phyloP scores from a whole-genome alignment of 176 grass and related monocot genomes.

The Tuctoria greenei region DNA sequence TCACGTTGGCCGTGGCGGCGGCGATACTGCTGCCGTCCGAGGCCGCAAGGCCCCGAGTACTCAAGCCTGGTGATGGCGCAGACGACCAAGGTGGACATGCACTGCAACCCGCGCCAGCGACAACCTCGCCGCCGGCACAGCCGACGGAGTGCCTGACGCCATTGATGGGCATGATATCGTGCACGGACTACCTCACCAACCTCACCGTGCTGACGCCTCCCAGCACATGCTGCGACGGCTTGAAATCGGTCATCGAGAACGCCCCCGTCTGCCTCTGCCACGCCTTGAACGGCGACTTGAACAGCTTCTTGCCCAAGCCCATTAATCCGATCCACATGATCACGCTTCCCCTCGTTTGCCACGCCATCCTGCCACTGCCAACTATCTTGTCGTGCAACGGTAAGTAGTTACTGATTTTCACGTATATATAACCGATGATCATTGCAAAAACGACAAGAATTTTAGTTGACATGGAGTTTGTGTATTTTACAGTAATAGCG shows the following conservation, averaged over 20 bases:
- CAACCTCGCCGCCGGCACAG: not conserved
- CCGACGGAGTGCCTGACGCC: constrained; percentile 26
- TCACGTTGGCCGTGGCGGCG: not conserved
- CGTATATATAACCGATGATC: too few species aligned
- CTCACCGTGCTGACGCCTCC: constrained; percentile 13
- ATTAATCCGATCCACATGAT: constrained; percentile 30
- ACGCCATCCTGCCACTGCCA: not conserved
- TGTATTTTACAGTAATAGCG: not conserved
- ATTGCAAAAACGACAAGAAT: too few species aligned
- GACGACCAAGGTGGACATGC: too few species aligned
- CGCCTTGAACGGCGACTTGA: constrained; percentile 37
- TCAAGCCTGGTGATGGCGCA: not conserved
- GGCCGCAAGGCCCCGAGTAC: not conserved
- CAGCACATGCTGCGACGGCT: constrained; percentile 33
- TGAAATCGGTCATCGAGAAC: constrained; percentile 18
- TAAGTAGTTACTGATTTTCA: not conserved
- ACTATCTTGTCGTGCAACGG: constrained; percentile 10
- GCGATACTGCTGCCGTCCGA: not conserved
- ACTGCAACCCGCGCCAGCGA: not conserved
- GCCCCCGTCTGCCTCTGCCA: constrained; percentile 47
- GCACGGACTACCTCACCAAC: constrained; percentile 45
- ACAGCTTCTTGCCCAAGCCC: constrained; percentile 15
- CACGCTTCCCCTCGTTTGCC: constrained; percentile 16
- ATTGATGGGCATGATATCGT: constrained; percentile 17
- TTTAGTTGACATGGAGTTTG: not conserved